Base-by-base conservation (phyloP, 768 basidiomycete species). In the Cyathus striatus region DNA sequence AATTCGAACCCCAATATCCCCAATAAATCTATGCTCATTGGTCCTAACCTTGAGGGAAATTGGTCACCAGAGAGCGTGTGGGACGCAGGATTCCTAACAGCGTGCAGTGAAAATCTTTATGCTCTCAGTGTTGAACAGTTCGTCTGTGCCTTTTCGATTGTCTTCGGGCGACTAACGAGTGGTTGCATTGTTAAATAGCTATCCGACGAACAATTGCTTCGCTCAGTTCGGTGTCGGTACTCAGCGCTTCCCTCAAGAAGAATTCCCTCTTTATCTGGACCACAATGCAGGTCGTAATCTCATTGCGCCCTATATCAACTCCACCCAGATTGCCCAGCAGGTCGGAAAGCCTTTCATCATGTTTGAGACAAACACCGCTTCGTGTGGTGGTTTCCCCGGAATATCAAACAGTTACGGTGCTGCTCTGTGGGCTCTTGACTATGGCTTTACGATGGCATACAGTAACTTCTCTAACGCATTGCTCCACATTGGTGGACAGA, bases 311-410 rank as follows among this genome's bases (percentile, higher is more conserved):
- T 90, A 87, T 57, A 51, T 74, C 12, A 64, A 65, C 40, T 72
- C 78, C 0, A 66, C 75, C 1, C 48, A 49, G 41, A 66, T 72
- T 5, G 79, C 79, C 0, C 65, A 66, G 37, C 57, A 58, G 0
- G 55, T 59, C 0, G 57, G 61, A 1, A 75, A 73, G 52, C 76
- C 74, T 0, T 64, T 85, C 44, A 58, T 83, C 38, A 83, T 87
- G 80, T 75, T 85, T 46, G 84, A 87, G 54, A 83, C 80, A 5
- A 85, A 85, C 52, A 76, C 76, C 1, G 81, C 81, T 6, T 76
- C 76, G 36, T 85, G 83, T 63, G 82, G 80, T 57, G 83, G 84
- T 5, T 81, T 84, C 55, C 63, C 75, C 14, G 84, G 83, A 2
- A 61, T 84, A 17, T 75, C 72, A 23, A 77, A 85, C 51, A 70